phyloP scores from a whole-genome alignment of 2,329 filamentous ascomycete genomes.

The Aciculosporium take region DNA sequence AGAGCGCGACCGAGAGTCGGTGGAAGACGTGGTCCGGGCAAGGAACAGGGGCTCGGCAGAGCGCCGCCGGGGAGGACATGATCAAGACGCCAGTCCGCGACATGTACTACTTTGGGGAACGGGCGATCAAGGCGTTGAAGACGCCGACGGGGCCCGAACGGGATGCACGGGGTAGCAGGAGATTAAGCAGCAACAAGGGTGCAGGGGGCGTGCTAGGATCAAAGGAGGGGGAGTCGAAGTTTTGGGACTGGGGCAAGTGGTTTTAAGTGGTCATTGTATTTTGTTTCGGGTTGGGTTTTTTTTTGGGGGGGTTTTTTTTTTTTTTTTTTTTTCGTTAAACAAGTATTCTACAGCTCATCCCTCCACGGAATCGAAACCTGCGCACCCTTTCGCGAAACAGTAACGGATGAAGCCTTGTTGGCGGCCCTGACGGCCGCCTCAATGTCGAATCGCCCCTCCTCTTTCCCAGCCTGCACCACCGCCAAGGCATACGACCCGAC shows the following conservation, averaged over 20 bases:
- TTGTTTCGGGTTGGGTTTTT: not conserved
- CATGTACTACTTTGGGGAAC: slow-evolving; percentile 7
- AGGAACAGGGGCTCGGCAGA: not conserved
- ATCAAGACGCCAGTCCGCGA: slow-evolving; percentile 2
- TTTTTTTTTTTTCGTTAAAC: slow-evolving; percentile 5
- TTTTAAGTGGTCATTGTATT: slow-evolving; percentile 11
- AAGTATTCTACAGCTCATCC: slow-evolving; percentile 22
- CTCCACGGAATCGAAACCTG: slow-evolving; percentile 31
- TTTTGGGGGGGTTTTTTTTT: slow-evolving; percentile 9
- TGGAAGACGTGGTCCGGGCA: slow-evolving; percentile 2
- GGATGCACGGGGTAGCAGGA: not conserved
- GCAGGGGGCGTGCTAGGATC: slow-evolving; percentile 1
- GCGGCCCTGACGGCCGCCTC: slow-evolving; percentile 44
- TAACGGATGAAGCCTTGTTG: slow-evolving; percentile 26
- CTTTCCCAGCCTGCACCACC: slow-evolving; percentile 36
- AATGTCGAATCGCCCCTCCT: slow-evolving; percentile 31
- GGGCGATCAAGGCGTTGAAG: slow-evolving; percentile 4
- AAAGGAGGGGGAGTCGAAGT: slow-evolving; percentile 14
- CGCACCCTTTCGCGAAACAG: slow-evolving; percentile 27
- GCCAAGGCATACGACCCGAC: slow-evolving; percentile 74
- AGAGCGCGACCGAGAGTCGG: not conserved
- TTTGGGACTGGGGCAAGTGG: slow-evolving; percentile 15
- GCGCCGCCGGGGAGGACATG: not conserved
- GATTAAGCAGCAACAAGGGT: not conserved
- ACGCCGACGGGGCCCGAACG: not conserved